Base-by-base conservation (phyloP, 192 early-diverging fungal genomes). In the Coemansia sp. region DNA sequence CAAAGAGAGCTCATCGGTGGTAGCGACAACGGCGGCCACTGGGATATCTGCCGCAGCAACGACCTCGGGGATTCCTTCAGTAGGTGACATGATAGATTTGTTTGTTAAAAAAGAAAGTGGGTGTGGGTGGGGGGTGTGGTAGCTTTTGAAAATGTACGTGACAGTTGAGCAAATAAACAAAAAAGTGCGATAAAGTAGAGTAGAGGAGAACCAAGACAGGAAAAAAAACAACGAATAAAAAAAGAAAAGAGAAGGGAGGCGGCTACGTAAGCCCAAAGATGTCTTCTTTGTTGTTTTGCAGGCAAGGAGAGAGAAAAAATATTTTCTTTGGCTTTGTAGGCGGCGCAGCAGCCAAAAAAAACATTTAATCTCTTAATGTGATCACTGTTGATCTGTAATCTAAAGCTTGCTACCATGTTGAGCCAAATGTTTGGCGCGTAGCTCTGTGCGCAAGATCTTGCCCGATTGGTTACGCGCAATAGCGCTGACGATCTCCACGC, bases 21-120 rank as follows among this genome's bases (percentile, higher is more conserved):
- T 29, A 2, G 39, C 44, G 1, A 27, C 64, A 3, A 27, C 50
- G 1, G 25, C 63, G 1, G 41, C 62, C 41, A 39, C 45, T 36
- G 62, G 41, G 50, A 68, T 48, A 4, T 46, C 59, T 5, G 76
- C 50, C 8, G 63, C 68, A 23, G 73, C 27, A 19, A 72, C 69
- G 5, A 77, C 75, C 11, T 57, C 50, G 21, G 80, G 80, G 39
- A 77, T 82, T 51, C 75, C 80, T 63, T 82, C 69, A 46, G 46
- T 37, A 19, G 72, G 68, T 19, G 75, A 46, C 80, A 82, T 82
- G 9, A 14, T 32, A 6, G 19, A 25, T n/a, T 44, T 45, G 50
- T 62, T 51, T 72, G 60, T 53, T 36, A 11, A 34, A 59, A 65
- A 32, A 36, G 58, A 23, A 42, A 55, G 29, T 7, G 5, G 34